These are phyloP conservation scores for Aspergillus japonicus DNA, from an alignment of 2,329 filamentous ascomycete species.

Conservation along the genomic window DNA sequence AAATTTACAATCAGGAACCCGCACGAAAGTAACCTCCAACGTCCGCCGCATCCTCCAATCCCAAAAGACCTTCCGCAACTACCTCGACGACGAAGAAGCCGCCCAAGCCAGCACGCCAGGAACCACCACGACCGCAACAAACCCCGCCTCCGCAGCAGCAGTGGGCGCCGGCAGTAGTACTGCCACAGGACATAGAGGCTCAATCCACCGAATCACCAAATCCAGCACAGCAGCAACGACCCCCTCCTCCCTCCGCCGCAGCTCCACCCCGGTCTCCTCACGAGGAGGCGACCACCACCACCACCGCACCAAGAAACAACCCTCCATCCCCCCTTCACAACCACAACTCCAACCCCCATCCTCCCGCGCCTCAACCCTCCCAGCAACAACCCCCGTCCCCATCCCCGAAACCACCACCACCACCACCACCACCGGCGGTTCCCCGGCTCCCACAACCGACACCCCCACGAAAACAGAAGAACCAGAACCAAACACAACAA, in stretches of 20 bases:
- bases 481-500: constrained; percentile 13
- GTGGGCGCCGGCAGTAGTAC: background rate
- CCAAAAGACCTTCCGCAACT: constrained; percentile 51
- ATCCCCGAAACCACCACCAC: constrained; percentile 3
- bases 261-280: constrained; percentile 27
- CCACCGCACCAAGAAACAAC: constrained; percentile 21
- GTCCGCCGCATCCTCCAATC: constrained; percentile 49
- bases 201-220: constrained; percentile 22
- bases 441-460: background rate
- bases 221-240: constrained; percentile 4
- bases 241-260: constrained; percentile 23
- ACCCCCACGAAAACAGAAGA: constrained; percentile 11
- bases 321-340: constrained; percentile 6
- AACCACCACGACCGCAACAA: constrained; percentile 9
- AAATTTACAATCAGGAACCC: constrained; percentile 26
- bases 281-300: constrained; percentile 1
- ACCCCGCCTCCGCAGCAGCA: background rate
- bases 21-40: constrained; percentile 47
- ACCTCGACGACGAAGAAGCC: constrained; percentile 53
- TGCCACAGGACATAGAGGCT: constrained; percentile 18
- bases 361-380: constrained; percentile 2
- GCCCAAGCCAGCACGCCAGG: constrained; percentile 27
- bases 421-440: background rate
- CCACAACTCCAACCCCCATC: background rate
- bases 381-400: background rate